These are phyloP conservation scores for Citrus sp. DNA, from an alignment of 345 rosid genomes.

Conservation along the genomic window DNA sequence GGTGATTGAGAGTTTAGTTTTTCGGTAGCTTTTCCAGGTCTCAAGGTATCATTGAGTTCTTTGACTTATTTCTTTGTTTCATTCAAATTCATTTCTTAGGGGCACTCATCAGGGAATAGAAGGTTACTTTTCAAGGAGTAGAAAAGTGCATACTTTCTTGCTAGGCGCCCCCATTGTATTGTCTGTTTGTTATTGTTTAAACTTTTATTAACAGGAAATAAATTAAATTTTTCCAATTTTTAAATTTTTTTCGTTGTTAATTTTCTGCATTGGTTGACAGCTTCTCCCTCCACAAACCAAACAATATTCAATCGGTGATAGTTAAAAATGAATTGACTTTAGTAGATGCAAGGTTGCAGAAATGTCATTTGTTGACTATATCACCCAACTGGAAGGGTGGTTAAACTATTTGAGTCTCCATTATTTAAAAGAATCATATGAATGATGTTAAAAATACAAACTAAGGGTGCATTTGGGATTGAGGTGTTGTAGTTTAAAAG, in stretches of 20 bases:
- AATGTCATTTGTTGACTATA: neutral
- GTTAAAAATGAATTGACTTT: neutral
- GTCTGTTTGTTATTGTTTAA: slow-evolving; percentile 17
- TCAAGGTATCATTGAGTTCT: slow-evolving; percentile 19
- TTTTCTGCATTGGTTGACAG: neutral
- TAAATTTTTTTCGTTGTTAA: neutral
- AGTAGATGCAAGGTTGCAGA: neutral
- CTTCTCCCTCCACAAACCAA: neutral
- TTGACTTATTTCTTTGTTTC: slow-evolving; percentile 13
- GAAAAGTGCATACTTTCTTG: slow-evolving; percentile 18
- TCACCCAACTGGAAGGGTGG: neutral
- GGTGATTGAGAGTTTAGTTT: slow-evolving; percentile 27
- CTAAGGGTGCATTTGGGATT: no score
- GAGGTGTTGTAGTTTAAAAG: no score
- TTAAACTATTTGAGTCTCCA: neutral
- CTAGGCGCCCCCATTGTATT: slow-evolving; percentile 2
- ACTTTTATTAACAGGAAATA: slow-evolving; percentile 5
- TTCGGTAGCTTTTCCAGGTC: slow-evolving; percentile 21
- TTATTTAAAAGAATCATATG: no score
- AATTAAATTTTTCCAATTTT: neutral
- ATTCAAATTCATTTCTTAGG: slow-evolving; percentile 27
- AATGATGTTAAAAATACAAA: no score
- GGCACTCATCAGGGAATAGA: slow-evolving; percentile 24
- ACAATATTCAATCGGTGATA: neutral
- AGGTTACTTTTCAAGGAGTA: slow-evolving; percentile 25